Conservation (phyloP, 140 eudicot species). For the Bidens hawaiensis region DNA sequence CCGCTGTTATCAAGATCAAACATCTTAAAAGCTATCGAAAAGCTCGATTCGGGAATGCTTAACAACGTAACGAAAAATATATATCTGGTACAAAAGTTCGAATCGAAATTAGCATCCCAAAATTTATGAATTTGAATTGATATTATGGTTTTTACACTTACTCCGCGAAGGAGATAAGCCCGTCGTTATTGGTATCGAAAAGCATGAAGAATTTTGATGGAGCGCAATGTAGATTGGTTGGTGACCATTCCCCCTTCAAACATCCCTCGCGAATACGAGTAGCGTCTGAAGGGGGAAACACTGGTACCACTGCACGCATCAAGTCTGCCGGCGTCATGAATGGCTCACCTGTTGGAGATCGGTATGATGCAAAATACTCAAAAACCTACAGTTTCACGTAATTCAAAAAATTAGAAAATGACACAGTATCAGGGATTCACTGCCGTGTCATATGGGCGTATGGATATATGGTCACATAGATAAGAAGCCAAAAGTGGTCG, state of each 20-base stretch:
- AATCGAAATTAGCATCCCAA: not conserved
- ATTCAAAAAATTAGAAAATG: not conserved
- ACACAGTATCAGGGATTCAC: no score
- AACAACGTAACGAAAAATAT: conserved; percentile 81
- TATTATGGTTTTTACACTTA: no score
- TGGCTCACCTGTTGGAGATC: conserved; percentile 54
- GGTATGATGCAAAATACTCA: conserved; percentile 77
- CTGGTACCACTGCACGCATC: conserved; percentile 95
- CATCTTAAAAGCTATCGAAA: conserved; percentile 88
- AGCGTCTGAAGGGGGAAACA: conserved; percentile 86
- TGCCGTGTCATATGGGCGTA: no score
- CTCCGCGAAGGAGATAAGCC: conserved; percentile 88
- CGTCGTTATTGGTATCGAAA: conserved; percentile 80
- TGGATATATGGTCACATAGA: no score
- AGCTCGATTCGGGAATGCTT: conserved; percentile 93
- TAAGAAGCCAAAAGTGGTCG: no score
- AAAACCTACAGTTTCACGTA: conserved; percentile 41
- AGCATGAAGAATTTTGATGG: conserved; percentile 88
- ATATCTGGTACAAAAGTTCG: conserved; percentile 39
- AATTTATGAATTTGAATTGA: no score
- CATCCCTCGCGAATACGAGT: conserved; percentile 63
- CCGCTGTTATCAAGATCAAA: conserved; percentile 79
- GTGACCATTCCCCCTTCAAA: conserved; percentile 59
- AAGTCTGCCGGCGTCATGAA: conserved; percentile 84
- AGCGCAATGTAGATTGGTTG: conserved; percentile 50